A percentile compares a stretch with the other conserved stretches of the same genome.
Evolutionary conservation across 73 alveolate genomes (phyloP).

Genomic region (Paramecium tetraurelia): DNA sequence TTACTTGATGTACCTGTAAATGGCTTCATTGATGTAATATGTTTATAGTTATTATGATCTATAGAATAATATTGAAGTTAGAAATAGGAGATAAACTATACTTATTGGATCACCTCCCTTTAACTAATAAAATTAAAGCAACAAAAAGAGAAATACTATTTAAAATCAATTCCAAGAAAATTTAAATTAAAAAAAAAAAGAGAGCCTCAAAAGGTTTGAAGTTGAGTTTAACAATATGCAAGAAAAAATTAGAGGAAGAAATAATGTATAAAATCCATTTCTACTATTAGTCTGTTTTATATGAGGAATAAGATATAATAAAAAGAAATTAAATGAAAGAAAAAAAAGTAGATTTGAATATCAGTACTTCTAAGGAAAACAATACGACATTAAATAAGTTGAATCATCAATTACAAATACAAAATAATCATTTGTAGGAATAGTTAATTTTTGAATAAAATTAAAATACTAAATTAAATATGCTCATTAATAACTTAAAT

Average conservation of each 20-base stretch:
- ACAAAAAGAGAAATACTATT: neutral
- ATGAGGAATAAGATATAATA: neutral
- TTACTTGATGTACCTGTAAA: neutral
- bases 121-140: neutral
- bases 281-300: neutral
- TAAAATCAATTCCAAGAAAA: neutral
- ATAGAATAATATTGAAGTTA: neutral
- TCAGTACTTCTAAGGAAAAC: neutral
- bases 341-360: neutral
- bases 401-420: neutral
- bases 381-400: neutral
- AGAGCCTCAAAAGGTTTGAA: neutral
- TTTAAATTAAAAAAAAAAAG: neutral
- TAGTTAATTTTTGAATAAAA: neutral
- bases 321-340: neutral
- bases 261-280: neutral
- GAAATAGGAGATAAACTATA: neutral
- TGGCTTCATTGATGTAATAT: neutral
- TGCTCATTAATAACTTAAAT: neutral
- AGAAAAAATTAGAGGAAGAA: slow-evolving; percentile 19
- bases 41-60: neutral
- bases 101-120: neutral
- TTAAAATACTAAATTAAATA: slow-evolving; percentile 14
- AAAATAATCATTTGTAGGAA: neutral
- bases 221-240: slow-evolving; percentile 26